phyloP scores from a whole-genome alignment of 768 basidiomycete genomes.

The Pleurotus tuber-regium region DNA sequence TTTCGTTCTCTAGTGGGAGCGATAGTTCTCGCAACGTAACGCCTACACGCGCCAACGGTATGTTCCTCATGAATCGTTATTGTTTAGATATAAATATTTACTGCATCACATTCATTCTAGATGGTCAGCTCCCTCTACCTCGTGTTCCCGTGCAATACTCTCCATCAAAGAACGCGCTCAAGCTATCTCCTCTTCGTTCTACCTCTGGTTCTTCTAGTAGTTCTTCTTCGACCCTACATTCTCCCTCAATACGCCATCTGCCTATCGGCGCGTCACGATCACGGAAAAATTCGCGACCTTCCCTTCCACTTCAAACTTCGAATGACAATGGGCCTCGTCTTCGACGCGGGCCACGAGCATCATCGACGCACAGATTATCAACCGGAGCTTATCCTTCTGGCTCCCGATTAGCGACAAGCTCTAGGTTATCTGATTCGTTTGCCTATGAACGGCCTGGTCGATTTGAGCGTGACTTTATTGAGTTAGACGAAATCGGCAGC shows the following conservation, averaged over 20 bases:
- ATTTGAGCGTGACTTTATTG: constrained; percentile 79
- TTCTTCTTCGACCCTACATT: constrained; percentile 1
- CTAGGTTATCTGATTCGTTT: constrained; percentile 36
- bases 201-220: constrained; percentile 17
- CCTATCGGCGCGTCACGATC: constrained; percentile 22
- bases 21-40: constrained; percentile 59
- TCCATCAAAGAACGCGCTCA: constrained; percentile 39
- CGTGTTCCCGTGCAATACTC: constrained; percentile 47
- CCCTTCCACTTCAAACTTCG: constrained; percentile 45
- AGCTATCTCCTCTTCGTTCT: constrained; percentile 33
- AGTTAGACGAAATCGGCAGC: constrained; percentile 79
- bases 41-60: constrained; percentile 59
- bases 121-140: constrained; percentile 54
- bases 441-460: constrained; percentile 55
- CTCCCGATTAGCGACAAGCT: constrained; percentile 16
- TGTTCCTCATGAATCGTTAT: no score
- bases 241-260: constrained; percentile 3
- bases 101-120: no score
- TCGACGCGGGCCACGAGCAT: constrained; percentile 25
- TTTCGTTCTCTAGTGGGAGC: constrained; percentile 61
- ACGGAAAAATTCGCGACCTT: constrained; percentile 46
- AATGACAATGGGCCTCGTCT: constrained; percentile 24
- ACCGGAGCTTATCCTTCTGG: constrained; percentile 14
- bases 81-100: no score
- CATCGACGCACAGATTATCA: neutral